Percentiles rank a stretch among this genome's conserved stretches.
Evolutionary conservation across 2,329 filamentous ascomycete species (phyloP).

Genomic region (Pseudocercospora vitis): DNA sequence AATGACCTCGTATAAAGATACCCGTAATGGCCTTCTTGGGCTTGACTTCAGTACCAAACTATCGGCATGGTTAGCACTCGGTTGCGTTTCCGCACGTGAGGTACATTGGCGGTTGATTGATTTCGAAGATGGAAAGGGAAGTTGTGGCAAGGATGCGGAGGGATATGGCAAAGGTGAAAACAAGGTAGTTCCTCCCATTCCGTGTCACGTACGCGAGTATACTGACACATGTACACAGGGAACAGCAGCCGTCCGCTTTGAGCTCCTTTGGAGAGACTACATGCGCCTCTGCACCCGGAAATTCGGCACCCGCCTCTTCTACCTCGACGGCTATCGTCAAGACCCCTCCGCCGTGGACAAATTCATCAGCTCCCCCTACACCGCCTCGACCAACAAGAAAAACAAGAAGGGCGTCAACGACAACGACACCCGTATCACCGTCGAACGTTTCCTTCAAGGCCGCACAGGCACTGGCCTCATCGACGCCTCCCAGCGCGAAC

Average conservation of each 20-base stretch:
- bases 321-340: slow-evolving; percentile 62
- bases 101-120: slow-evolving; percentile 66
- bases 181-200: slow-evolving; percentile 37
- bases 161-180: slow-evolving; percentile 72
- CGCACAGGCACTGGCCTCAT: slow-evolving; percentile 74
- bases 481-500: slow-evolving; percentile 73
- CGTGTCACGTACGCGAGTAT: neutral
- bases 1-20: slow-evolving; percentile 66
- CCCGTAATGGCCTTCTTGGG: slow-evolving; percentile 70
- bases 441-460: slow-evolving; percentile 64
- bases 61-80: slow-evolving; percentile 70
- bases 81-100: slow-evolving; percentile 71
- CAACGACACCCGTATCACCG: slow-evolving; percentile 29
- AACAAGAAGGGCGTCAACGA: slow-evolving; percentile 51
- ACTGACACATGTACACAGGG: slow-evolving; percentile 43
- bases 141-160: slow-evolving; percentile 42
- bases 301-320: slow-evolving; percentile 65
- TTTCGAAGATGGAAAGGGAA: slow-evolving; percentile 64
- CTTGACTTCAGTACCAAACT: slow-evolving; percentile 73
- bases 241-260: slow-evolving; percentile 67
- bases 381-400: slow-evolving; percentile 36
- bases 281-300: slow-evolving; percentile 75
- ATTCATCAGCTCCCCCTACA: slow-evolving; percentile 38
- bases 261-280: slow-evolving; percentile 77
- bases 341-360: slow-evolving; percentile 39